phyloP scores from a whole-genome alignment of 2,329 filamentous ascomycete species.

The Ophiostoma tasmaniense region DNA sequence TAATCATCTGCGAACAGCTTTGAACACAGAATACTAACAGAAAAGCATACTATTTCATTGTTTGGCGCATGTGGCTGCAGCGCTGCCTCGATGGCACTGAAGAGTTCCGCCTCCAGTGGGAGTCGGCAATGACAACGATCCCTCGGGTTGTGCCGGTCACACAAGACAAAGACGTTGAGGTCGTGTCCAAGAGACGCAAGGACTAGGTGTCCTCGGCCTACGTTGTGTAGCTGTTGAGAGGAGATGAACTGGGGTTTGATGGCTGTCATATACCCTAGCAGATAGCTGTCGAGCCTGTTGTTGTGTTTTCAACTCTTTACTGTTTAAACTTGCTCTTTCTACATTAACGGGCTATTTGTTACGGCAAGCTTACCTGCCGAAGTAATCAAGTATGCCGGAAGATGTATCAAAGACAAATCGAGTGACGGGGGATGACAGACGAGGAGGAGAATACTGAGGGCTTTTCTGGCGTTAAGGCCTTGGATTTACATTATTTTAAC shows the following conservation, averaged over 20 bases:
- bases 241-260: not conserved
- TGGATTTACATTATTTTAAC: no score
- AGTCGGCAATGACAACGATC: conserved; percentile 46
- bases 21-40: not conserved
- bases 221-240: not conserved
- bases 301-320: not conserved
- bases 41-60: conserved; percentile 69
- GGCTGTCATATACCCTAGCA: conserved; percentile 2
- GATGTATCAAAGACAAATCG: no score
- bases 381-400: no score
- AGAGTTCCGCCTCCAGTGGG: conserved; percentile 64
- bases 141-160: conserved; percentile 37
- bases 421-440: no score
- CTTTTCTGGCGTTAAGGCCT: no score
- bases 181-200: conserved; percentile 23
- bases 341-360: no score
- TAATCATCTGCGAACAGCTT: not conserved
- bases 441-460: no score
- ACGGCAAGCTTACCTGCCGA: no score
- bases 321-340: not conserved
- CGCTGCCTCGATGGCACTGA: conserved; percentile 64
- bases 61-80: conserved; percentile 75
- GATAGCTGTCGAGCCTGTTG: not conserved
- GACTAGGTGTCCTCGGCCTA: not conserved
- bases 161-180: conserved; percentile 10